phyloP scores from a whole-genome alignment of 192 early-diverging fungal species.

The Linnemannia zychae region DNA sequence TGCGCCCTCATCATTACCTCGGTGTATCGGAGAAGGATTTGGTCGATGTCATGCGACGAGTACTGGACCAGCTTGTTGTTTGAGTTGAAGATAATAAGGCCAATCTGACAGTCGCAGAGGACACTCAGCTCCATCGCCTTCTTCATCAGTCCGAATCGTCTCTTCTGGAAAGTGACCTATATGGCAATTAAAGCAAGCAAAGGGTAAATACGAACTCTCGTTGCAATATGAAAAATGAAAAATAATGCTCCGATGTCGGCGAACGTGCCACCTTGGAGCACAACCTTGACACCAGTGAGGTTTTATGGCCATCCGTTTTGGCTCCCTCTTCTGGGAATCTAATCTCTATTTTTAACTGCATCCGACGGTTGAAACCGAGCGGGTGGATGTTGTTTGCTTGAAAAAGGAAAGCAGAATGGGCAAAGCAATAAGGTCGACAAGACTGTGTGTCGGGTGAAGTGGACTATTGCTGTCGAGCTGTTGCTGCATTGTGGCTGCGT shows the following conservation, averaged over 20 bases:
- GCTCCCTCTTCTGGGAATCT: not conserved
- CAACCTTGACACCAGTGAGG: not conserved
- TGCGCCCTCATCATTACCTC: constrained; percentile 58
- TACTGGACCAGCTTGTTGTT: constrained; percentile 97
- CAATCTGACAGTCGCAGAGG: constrained; percentile 96
- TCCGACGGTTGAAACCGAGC: constrained; percentile 8
- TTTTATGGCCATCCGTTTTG: constrained; percentile 1
- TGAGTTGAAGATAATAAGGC: constrained; percentile 94
- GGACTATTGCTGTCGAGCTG: no score
- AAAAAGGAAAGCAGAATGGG: constrained; percentile 14
- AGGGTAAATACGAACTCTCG: not conserved
- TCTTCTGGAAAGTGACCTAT: constrained; percentile 93
- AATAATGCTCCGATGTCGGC: not conserved
- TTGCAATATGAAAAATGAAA: not conserved
- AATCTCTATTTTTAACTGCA: constrained; percentile 15
- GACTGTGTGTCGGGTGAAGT: not conserved
- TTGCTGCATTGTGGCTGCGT: no score
- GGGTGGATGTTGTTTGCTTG: constrained; percentile 14
- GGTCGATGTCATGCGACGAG: constrained; percentile 94
- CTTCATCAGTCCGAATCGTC: constrained; percentile 95
- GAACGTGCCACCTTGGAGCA: not conserved
- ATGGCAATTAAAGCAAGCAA: not conserved
- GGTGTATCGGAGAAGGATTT: constrained; percentile 90
- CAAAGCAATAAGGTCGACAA: not conserved
- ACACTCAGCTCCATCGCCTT: constrained; percentile 97